Base-by-base conservation (phyloP, 2,329 filamentous ascomycete species). In the Penicillium sp. region DNA sequence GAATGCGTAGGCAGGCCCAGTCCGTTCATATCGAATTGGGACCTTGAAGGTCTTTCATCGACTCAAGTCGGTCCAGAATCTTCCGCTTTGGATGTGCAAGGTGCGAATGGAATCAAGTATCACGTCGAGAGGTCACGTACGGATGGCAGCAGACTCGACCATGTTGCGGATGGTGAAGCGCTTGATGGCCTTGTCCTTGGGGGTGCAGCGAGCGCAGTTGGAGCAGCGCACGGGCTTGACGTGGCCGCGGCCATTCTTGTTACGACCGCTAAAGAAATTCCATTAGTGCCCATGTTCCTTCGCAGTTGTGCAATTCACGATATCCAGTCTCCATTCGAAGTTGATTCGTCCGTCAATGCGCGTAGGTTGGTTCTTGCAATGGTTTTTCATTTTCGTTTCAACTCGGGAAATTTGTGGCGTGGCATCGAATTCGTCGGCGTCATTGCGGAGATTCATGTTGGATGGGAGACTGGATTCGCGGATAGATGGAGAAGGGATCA, bases 151-250 rank as follows among this genome's bases (percentile, higher is more conserved):
- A 79, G 93, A 97, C 87, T 99, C 95, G 75, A 99, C 95, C 95
- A 99, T 99, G 91, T 99, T 98, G 83, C 95, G 91, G 88, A 99
- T 91, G 86, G 95, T 99, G 89, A 99, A 99, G 86, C 95, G 89
- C 93, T 99, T 99, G 89, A 99, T 98, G 75, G 96, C 95, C 92
- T 99, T 99, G 81, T 99, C 95, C 91, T 99, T 99, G 83, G 93
- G 93, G 66, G 91, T 96, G 88, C 90, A 93, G 85, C 90, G 88
- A 80, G 85, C 92, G 89, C 85, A 95, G 89, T 89, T 92, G 85
- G 86, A 92, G 90, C 85, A 95, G 81, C 89, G 91, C 86, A 99
- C 97, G 80, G 95, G 96, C 90, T 99, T 99, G 86, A 96, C 93
- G 89, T 98, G 94, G 87, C 95, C 95, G 83, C 95, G 92, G 83